Percentiles rank a stretch among this genome's conserved stretches.
phyloP scores from a whole-genome alignment of 257 asterid genomes.

The Primulina tabacum region DNA sequence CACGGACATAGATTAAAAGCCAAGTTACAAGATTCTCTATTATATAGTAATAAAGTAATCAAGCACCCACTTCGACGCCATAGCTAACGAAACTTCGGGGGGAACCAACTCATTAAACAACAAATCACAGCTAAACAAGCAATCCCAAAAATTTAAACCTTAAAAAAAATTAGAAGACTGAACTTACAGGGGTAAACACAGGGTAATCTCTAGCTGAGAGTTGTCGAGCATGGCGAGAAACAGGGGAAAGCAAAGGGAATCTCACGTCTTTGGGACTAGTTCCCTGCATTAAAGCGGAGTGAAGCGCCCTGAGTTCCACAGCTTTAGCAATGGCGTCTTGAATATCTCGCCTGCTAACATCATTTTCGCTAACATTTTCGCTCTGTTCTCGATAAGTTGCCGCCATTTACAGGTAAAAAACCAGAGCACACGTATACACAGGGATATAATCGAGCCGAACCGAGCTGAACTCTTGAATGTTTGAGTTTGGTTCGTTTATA shows the following conservation, averaged over 20 bases:
- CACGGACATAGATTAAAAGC: constrained; percentile 7
- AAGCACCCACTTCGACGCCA: constrained; percentile 11
- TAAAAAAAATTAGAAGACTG: neutral
- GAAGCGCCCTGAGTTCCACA: constrained; percentile 1
- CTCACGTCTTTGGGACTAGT: constrained; percentile 9
- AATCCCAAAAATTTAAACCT: neutral
- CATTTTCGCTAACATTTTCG: neutral
- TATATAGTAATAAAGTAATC: neutral
- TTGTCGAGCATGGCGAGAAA: constrained; percentile 49
- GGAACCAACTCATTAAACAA: constrained; percentile 3
- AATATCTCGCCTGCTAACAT: neutral
- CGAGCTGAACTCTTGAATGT: too few species aligned
- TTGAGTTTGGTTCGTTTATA: too few species aligned
- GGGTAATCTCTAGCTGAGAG: constrained; percentile 90
- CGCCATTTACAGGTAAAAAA: neutral
- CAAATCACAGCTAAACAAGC: neutral
- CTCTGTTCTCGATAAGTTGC: neutral
- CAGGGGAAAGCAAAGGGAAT: constrained; percentile 62
- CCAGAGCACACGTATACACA: neutral
- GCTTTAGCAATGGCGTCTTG: neutral
- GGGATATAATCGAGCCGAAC: too few species aligned
- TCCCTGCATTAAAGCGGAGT: neutral
- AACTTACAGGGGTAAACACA: constrained; percentile 85
- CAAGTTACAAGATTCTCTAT: neutral
- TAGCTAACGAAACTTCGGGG: neutral